Percentiles rank a stretch among this genome's conserved stretches.
These are phyloP conservation scores for Claviceps cyperi DNA, from an alignment of 2,329 filamentous ascomycete genomes.

Conservation along the genomic window DNA sequence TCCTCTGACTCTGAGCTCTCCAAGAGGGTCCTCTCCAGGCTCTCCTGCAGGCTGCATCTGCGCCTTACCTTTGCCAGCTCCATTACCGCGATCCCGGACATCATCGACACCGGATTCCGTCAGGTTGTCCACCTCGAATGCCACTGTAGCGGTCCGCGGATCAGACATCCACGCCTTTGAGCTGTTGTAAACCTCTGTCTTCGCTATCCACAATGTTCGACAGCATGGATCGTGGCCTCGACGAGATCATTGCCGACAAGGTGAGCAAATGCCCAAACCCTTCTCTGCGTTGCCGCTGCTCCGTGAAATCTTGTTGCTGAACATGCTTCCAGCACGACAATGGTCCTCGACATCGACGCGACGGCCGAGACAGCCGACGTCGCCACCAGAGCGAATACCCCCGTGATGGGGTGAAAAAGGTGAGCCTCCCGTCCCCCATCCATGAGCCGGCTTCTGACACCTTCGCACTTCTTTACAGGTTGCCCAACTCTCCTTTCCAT, in stretches of 20 bases:
- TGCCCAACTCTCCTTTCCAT: slow-evolving; percentile 19
- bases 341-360: slow-evolving; percentile 22
- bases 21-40: too few species aligned
- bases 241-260: slow-evolving; percentile 41
- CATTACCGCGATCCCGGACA: not conserved
- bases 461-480: slow-evolving; percentile 14
- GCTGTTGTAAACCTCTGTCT: not conserved
- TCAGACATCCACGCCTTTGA: not conserved
- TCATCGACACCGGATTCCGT: not conserved
- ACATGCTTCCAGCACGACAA: slow-evolving; percentile 15
- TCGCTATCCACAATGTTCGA: slow-evolving; percentile 19
- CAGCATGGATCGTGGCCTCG: slow-evolving; percentile 40
- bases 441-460: not conserved
- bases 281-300: not conserved
- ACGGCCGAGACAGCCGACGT: slow-evolving; percentile 20
- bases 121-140: not conserved
- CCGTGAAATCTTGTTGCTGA: not conserved
- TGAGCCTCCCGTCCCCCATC: slow-evolving; percentile 19
- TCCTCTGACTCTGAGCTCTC: too few species aligned
- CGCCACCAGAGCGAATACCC: slow-evolving; percentile 37
- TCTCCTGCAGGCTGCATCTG: too few species aligned
- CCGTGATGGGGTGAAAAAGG: slow-evolving; percentile 86
- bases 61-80: not conserved
- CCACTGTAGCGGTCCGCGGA: not conserved
- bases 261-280: slow-evolving; percentile 14